Base-by-base conservation (phyloP, 805 yeast species). In the Ogataea dorogensis region DNA sequence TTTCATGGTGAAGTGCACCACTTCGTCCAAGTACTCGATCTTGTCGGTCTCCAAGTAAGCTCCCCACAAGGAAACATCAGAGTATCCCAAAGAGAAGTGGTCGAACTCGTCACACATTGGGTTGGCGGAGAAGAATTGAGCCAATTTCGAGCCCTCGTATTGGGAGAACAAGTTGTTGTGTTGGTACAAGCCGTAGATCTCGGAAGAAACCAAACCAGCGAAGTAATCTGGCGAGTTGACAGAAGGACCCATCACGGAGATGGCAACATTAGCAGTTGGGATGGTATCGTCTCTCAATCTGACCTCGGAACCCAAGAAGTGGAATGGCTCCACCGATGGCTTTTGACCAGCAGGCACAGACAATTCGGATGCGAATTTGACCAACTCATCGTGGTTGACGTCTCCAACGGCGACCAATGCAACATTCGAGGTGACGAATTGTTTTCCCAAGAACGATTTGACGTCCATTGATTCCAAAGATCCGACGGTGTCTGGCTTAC, bases 261-360 rank as follows among this genome's bases (percentile, higher is more conserved):
- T 71, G 37, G 88, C 65, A 53, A 83, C 73, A 73, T 82, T 81
- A 39, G 91, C 93, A 59, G 77, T 75, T 59, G 91, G 86, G 56
- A 81, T 61, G 53, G 87, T 85, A 65, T 85, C 95, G 59, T 85
- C 95, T 78, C 95, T 81, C 69, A 83, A 68, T 75, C 89, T 79
- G 49, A 83, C 81, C 61, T 85, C 94, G 30, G 93, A 83, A 61
- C 95, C 95, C 61, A 85, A 73, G 76, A 84, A 85, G 38, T 77
- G 60, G 43, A 85, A 75, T 37, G 76, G 68, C 49, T 71, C 70
- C 35, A 55, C 56, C 17, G 65, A 60, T 49, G 70, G 68, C 34
- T 66, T 68, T 38, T 73, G 59, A 47, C 84, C 86, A 33, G 71
- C 63, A 36, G 76, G 66, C 20, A 80, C 51, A 31, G 65, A 49